A percentile compares a stretch with the other conserved stretches of the same genome.
phyloP scores from a whole-genome alignment of 2,329 filamentous ascomycete species.

The Cytospora schulzeri region DNA sequence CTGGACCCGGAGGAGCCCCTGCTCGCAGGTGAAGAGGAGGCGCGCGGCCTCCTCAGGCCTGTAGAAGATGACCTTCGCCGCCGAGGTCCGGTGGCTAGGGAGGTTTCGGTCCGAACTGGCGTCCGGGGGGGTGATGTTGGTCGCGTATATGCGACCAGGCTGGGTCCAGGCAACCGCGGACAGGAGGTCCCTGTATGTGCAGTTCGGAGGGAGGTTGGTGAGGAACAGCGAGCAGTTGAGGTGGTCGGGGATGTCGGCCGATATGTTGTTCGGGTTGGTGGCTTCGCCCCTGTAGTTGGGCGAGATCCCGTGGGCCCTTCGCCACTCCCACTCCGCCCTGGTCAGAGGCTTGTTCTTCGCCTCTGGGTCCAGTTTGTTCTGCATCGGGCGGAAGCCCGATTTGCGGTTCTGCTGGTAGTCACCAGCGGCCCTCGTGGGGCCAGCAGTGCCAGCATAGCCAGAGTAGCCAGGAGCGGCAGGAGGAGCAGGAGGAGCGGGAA shows the following conservation, averaged over 20 bases:
- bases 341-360: constrained; percentile 3
- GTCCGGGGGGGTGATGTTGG: constrained; percentile 9
- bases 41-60: constrained; percentile 3
- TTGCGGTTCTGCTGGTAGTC: background rate
- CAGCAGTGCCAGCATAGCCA: no score
- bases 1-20: background rate
- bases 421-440: no score
- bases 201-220: constrained; percentile 10
- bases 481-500: no score
- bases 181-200: constrained; percentile 12
- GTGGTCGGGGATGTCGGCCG: constrained; percentile 15
- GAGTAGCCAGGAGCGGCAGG: no score
- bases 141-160: constrained; percentile 15
- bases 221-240: constrained; percentile 25
- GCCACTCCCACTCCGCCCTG: background rate
- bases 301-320: constrained; percentile 13
- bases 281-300: constrained; percentile 18
- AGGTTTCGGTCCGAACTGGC: background rate
- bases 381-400: constrained; percentile 19
- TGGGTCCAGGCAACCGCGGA: background rate
- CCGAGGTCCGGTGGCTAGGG: background rate
- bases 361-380: background rate
- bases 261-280: constrained; percentile 21
- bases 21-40: background rate
- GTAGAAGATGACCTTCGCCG: constrained; percentile 28